Evolutionary conservation across 768 basidiomycete genomes (phyloP), one percentile per base, ranked within the genome.

Genomic region (Pisolithus sp.): DNA sequence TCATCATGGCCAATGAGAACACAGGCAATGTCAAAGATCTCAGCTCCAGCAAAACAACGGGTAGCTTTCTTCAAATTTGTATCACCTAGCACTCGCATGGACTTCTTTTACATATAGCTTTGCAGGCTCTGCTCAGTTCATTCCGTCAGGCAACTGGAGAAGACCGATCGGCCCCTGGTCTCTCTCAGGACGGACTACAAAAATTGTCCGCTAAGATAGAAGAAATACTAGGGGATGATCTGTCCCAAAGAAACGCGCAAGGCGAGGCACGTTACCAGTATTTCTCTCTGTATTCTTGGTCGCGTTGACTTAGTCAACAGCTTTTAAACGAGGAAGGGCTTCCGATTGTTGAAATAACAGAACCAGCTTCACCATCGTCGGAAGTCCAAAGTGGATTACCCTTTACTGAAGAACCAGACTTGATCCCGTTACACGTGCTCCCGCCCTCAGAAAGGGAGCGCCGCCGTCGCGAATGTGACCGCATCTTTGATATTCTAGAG

Each of bases 321-420:
- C 72, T 84, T 48, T 58, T 85, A 38, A 86, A 86, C 59, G 86
- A 89, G 59, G 87, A 91, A 45, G 87, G 86, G 3, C 76, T 87
- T 37, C 88, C 88, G 10, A 84, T 91, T 55, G 73, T 89, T 53
- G 89, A 91, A 36, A 83, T 91, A 51, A 77, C 76, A 28, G 89
- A 91, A 60, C 81, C 80, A 39, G 59, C 76, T 4, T 46, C 67
- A 15, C 61, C 59, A 2, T 43, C 45, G n/a, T 43, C 57, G 20
- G 68, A 61, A 26, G 48, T 52, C 24, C 56, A 58, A n/a, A 49
- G 49, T 20, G 47, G 58, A 1, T 49, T 58, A 9, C 41, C 60
- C 28, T 48, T 61, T 3, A 34, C 47, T 24, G 70, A 74, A 21
- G 78, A 81, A 24, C 66, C 74, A 23, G 71, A 75, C 38, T 64